Percentiles rank a stretch among this genome's conserved stretches.
Evolutionary conservation across 208 protist genomes (phyloP).

Genomic region (Acanthamoeba rhysodes): DNA sequence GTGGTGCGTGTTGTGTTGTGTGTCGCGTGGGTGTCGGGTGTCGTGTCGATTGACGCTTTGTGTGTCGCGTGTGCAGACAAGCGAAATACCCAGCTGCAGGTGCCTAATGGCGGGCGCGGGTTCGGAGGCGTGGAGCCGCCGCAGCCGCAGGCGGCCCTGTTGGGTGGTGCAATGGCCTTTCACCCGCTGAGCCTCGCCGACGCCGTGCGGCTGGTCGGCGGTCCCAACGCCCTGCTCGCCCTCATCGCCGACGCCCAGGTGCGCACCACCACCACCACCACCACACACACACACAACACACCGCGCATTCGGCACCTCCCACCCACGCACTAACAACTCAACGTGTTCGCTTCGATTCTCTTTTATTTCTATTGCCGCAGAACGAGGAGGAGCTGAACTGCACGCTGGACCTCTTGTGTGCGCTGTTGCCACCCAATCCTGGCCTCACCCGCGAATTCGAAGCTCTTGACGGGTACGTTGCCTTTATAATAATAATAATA

Average conservation of each 20-base stretch:
- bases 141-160: neutral
- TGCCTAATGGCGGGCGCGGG: slow-evolving; percentile 5
- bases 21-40: no score
- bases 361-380: neutral
- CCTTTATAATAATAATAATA: no score
- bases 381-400: neutral
- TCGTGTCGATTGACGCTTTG: no score
- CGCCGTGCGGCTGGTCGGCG: slow-evolving; percentile 3
- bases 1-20: no score
- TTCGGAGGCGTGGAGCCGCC: neutral
- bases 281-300: no score
- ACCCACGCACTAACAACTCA: no score
- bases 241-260: slow-evolving; percentile 21
- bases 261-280: neutral
- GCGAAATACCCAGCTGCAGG: neutral
- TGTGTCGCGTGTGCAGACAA: neutral
- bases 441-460: neutral
- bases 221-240: slow-evolving; percentile 1
- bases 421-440: neutral
- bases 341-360: neutral
- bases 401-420: neutral
- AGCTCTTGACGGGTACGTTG: neutral
- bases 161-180: slow-evolving; percentile 4
- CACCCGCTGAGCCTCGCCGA: slow-evolving; percentile 4
- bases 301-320: neutral